Evolutionary conservation across 768 basidiomycete species (phyloP).

Genomic region (Coprinellus aureogranulatus): DNA sequence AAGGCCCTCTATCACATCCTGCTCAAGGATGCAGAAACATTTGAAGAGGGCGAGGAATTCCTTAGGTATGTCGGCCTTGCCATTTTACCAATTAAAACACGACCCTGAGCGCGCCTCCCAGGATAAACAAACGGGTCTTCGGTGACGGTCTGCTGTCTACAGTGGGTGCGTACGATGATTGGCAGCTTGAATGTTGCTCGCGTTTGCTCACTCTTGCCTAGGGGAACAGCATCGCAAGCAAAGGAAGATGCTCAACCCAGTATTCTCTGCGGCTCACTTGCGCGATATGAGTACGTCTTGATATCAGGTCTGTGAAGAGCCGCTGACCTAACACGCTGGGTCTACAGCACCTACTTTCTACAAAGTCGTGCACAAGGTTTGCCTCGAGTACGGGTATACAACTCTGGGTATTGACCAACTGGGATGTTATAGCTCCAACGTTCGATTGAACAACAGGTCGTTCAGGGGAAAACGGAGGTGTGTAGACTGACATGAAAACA

Average conservation of each 20-base stretch:
- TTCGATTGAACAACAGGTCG: not conserved
- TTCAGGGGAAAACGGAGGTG: not conserved
- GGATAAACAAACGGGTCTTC: slow-evolving; percentile 6
- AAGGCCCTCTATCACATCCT: slow-evolving; percentile 44
- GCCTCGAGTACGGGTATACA: not conserved
- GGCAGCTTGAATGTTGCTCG: not conserved
- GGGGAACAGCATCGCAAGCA: slow-evolving; percentile 21
- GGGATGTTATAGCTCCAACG: not conserved
- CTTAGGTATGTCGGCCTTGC: slow-evolving; percentile 15
- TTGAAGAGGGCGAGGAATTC: slow-evolving; percentile 16
- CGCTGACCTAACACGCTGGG: not conserved
- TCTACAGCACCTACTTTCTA: slow-evolving; percentile 27
- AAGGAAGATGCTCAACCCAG: slow-evolving; percentile 35
- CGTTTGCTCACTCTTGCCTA: not conserved
- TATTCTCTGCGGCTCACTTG: slow-evolving; percentile 33
- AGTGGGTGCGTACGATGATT: slow-evolving; percentile 13
- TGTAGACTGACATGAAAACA: not conserved
- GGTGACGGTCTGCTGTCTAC: slow-evolving; percentile 18
- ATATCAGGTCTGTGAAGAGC: not conserved
- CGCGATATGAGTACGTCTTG: slow-evolving; percentile 30
- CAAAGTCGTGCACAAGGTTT: slow-evolving; percentile 19
- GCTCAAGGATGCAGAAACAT: slow-evolving; percentile 30
- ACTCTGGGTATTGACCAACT: too few relatives aligned
- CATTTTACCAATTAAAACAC: not conserved
- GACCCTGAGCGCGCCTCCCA: not conserved